These are phyloP conservation scores for Quambalaria eucalypti DNA, from an alignment of 1,284 basidiomycete species.

Conservation along the genomic window DNA sequence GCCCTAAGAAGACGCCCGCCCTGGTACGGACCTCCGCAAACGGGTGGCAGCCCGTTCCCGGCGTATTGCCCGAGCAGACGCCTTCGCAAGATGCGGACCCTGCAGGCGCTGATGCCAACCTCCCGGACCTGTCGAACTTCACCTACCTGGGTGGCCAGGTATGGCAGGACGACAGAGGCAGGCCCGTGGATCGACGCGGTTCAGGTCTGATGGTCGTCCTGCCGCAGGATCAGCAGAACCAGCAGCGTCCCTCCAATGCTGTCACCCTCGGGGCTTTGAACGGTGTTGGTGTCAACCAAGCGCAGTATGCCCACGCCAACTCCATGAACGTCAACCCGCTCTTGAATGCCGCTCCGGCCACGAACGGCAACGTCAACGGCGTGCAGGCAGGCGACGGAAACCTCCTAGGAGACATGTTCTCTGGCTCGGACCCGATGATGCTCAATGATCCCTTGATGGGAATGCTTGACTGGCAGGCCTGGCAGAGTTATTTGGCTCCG, in stretches of 20 bases:
- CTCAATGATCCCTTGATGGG: conserved; percentile 1
- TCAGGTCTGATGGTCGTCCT: conserved; percentile 15
- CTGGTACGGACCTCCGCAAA: conserved; percentile 22
- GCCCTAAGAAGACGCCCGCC: conserved; percentile 40
- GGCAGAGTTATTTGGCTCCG: background rate
- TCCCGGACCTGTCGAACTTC: conserved; percentile 15
- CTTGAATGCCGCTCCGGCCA: background rate
- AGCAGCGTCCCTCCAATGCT: background rate
- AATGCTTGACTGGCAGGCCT: background rate
- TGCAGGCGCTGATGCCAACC: background rate
- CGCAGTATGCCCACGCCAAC: background rate
- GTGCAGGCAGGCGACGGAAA: background rate
- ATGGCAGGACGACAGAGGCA: conserved; percentile 23
- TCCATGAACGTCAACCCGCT: background rate
- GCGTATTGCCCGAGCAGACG: conserved; percentile 14
- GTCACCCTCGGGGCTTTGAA: background rate
- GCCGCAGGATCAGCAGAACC: background rate
- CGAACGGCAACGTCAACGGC: background rate
- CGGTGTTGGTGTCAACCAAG: background rate
- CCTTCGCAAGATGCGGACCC: conserved; percentile 30
- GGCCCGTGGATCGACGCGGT: conserved; percentile 23
- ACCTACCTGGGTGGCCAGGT: conserved; percentile 29
- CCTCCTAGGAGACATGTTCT: background rate
- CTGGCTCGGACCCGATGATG: background rate
- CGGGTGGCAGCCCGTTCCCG: conserved; percentile 25